phyloP scores from a whole-genome alignment of 768 basidiomycete species.

The Termitomyces sp. region DNA sequence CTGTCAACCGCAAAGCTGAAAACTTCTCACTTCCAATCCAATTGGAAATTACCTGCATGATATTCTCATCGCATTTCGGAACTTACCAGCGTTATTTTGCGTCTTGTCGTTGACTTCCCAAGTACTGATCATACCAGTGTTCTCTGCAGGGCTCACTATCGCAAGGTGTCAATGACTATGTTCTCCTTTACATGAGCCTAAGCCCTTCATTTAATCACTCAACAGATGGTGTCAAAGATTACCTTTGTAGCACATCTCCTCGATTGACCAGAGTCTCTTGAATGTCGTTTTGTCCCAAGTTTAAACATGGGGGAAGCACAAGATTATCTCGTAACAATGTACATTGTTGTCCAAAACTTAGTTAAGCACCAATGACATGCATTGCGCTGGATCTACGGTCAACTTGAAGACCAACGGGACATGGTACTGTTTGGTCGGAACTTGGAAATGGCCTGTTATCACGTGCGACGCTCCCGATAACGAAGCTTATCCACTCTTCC shows the following conservation, averaged over 20 bases:
- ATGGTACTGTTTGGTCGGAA: constrained; percentile 21
- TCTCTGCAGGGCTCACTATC: not conserved
- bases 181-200: not conserved
- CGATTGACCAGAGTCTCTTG: no score
- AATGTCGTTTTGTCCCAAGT: no score
- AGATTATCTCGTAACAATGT: not conserved
- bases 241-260: no score
- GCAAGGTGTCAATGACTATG: not conserved
- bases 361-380: not conserved
- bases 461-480: not conserved
- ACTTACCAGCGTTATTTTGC: no score
- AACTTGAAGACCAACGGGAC: constrained; percentile 13
- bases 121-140: no score
- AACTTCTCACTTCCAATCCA: no score
- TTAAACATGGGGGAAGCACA: not conserved
- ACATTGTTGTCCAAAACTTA: not conserved
- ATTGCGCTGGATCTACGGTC: constrained; percentile 20
- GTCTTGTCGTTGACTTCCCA: no score
- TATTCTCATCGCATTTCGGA: no score
- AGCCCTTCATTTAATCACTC: not conserved
- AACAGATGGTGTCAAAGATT: not conserved
- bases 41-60: no score
- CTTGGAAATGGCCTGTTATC: not conserved
- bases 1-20: no score
- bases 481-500: constrained; percentile 16